A percentile compares a stretch with the other conserved stretches of the same genome.
These are phyloP conservation scores for Blastomyces parvus DNA, from an alignment of 2,329 filamentous ascomycete genomes.

Conservation along the genomic window DNA sequence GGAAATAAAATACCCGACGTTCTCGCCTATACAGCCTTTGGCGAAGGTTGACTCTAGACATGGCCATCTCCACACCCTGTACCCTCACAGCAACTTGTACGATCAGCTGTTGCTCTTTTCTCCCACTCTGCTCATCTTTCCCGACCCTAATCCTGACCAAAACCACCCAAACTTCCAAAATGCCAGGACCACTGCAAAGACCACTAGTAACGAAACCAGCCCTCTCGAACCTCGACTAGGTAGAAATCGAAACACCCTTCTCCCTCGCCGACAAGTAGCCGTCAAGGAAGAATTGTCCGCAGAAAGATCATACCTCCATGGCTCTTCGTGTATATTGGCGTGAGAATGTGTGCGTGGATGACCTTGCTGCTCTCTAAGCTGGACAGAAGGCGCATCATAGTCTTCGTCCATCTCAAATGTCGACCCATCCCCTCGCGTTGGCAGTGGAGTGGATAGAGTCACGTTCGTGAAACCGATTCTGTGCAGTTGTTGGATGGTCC, in stretches of 20 bases:
- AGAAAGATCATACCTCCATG: neutral
- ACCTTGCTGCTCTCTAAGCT: neutral
- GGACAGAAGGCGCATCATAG: neutral
- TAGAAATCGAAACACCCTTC: neutral
- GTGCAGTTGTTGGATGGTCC: conserved; percentile 3
- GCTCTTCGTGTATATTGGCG: neutral
- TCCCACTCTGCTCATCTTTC: neutral
- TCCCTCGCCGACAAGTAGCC: neutral
- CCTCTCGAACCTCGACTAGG: neutral
- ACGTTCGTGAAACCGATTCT: conserved; percentile 2
- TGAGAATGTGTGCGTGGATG: neutral
- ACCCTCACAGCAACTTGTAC: neutral
- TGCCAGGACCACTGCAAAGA: neutral
- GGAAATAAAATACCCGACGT: neutral
- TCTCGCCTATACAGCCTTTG: neutral
- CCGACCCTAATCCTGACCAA: neutral
- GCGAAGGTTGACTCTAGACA: neutral
- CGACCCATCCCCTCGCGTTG: conserved; percentile 3
- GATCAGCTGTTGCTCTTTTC: neutral
- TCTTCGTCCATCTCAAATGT: conserved; percentile 1
- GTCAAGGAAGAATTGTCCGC: neutral
- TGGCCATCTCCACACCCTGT: neutral
- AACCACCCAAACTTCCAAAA: neutral
- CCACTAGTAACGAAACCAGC: neutral
- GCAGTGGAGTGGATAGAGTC: conserved; percentile 3